phyloP scores from a whole-genome alignment of 225 moss, liverwort and hornwort species.

The Straminergon stramineum region DNA sequence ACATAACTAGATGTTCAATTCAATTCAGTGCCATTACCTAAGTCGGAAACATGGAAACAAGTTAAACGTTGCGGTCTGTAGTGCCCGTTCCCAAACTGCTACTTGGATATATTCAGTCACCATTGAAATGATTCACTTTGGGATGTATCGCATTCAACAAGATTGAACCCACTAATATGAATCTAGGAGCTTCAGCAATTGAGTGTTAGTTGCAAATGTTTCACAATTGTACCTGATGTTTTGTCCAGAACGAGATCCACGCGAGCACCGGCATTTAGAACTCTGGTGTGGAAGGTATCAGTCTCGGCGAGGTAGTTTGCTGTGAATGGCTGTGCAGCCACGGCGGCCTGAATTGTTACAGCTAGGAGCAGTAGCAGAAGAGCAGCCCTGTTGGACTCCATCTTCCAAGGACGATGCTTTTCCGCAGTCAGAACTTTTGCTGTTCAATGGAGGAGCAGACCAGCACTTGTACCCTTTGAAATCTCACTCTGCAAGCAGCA shows the following conservation, averaged over 20 bases:
- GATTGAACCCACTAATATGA: background rate
- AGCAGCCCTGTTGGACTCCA: constrained; percentile 13
- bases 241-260: constrained; percentile 42
- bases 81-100: background rate
- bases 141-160: background rate
- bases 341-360: constrained; percentile 2
- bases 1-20: background rate
- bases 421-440: background rate
- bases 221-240: constrained; percentile 15
- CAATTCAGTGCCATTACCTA: background rate
- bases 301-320: constrained; percentile 29
- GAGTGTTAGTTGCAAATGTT: background rate
- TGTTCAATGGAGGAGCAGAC: background rate
- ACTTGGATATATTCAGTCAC: background rate
- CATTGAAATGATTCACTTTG: background rate
- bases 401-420: background rate
- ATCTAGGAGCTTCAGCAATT: background rate
- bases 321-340: constrained; percentile 20
- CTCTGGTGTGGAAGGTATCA: constrained; percentile 31
- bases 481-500: background rate
- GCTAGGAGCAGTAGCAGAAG: constrained; percentile 8
- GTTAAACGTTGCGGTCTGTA: background rate
- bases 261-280: constrained; percentile 27
- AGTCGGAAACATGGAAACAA: background rate
- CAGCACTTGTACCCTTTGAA: background rate